Base-by-base conservation (phyloP, 2,329 filamentous ascomycete species). In the Fulvia fulva region DNA sequence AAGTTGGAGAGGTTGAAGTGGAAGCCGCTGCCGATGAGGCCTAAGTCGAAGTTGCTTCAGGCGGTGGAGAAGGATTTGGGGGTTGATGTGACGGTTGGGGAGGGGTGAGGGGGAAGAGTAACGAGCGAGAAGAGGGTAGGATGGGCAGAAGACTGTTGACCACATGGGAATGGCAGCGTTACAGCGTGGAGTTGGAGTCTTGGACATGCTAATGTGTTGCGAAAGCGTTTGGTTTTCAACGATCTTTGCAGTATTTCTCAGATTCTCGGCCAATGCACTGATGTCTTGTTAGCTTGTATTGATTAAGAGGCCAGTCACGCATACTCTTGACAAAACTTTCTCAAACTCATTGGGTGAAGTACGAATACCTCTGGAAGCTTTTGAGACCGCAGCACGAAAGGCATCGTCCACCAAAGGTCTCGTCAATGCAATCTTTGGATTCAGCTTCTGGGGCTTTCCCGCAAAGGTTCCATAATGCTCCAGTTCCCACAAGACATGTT, bases 221-320 rank as follows among this genome's bases (percentile, higher is more conserved):
- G 49, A 14, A 16, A 11, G 49, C 11, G 25, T 41, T 8, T 21
- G n/a, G n/a, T n/a, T n/a, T n/a, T n/a, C n/a, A n/a, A n/a, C n/a
- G 5, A 19, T 23, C 53, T 37, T 22, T 47, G 25, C 53, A 55
- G 30, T 55, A 55, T 25, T 55, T 26, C 19, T 55, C 28, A 14
- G 53, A 55, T 25, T 55, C 53, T n/a, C 28, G 19, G 16, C 53
- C 53, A 7, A 55, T 23, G 26, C 44, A 55, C 53, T 55, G 23
- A 32, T 1, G n/a, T 12, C 16, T 34, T 8, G 16, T 34, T 34
- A 34, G 30, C 30, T 34, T 14, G 16, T 34, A 14, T 34, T 14
- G 30, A 34, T 34, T 11, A 14, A 34, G 6, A 34, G 11, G 16
- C 30, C 30, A 34, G 8, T 11, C 30, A 34, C 30, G 8, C 30